Base-by-base conservation (phyloP, 176 grass and related monocot genomes). In the Dendrocalamus sinicus region DNA sequence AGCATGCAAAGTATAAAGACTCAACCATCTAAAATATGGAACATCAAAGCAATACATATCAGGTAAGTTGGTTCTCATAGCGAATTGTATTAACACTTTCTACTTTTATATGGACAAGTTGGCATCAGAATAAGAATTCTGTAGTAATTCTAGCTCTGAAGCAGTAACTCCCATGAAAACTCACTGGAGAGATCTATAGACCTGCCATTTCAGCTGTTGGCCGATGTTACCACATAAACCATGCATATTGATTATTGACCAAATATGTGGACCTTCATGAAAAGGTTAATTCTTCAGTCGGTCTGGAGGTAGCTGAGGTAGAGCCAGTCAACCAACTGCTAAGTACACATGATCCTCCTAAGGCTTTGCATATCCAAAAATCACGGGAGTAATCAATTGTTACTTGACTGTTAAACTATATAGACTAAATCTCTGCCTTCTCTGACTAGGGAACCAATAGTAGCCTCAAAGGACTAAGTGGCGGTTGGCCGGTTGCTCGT, bases 381-480 rank as follows among this genome's bases (percentile, higher is more conserved):
- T 40, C 40, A 71, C 19, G 61, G 3, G 8, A 86, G 59, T 12
- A 80, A 51, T 67, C 19, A 80, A 67, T 80, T 80, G 17, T 65
- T 32, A 67, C 48, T 39, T 37, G 17, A 52, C 32, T 22, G 10
- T 80, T 51, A 52, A 52, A 67, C 8, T 23, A 67, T 22, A 28
- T 50, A 67, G 67, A 6, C 22, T 86, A 50, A 73, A 80, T 13
- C 30, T 63, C 28, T 23, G 57, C 26, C 72, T 59, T 52, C 28
- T 30, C 67, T 86, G 76, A 28, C 6, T 0, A 22, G 30, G 30
- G 22, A 80, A 5, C 44, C 57, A 80, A 65, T 73, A 43, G 15
- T 0, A 15, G 37, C 11, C 39, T 65, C 44, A 47, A 55, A 54
- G 30, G 72, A 62, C 59, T 19, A 75, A 68, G 75, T 26, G 71